Base-by-base conservation (phyloP, 495 filamentous ascomycete genomes). In the Penicillium tannophilum region DNA sequence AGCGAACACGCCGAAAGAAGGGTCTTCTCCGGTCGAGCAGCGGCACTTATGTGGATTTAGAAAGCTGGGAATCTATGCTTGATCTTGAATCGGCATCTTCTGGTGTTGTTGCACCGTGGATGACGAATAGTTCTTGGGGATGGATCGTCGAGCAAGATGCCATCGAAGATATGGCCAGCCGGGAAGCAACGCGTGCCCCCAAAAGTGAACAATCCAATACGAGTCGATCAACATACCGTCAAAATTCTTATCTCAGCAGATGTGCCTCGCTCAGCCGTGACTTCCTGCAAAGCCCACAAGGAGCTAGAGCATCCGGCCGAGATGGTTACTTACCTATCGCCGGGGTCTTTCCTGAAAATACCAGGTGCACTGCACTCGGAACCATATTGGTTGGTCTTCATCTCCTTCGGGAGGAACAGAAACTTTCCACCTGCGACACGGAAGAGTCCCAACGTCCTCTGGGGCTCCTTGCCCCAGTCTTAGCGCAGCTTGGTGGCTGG, bases 381-480 rank as follows among this genome's bases (percentile, higher is more conserved):
- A 87, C 85, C 48, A 78, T 93, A 2, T 76, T 97, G 10, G 77
- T 94, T 50, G 86, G 84, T 14, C 80, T 98, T 23, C 95, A 98
- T 70, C 81, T 98, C 7, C 70, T 96, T 4, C 79, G 88, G 2
- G 93, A 98, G 68, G 94, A 98, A 64, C 84, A 89, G 60, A 97
- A 95, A 67, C 84, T 98, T 6, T 86, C 90, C 48, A 84, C 85
- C 28, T 80, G 86, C 19, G 77, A 84, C 23, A 76, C 79, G 0
- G 82, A 88, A 57, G 75, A 79, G 51, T 78, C 81, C 9, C 78
- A 78, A 41, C 72, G 76, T 45, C 75, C 83, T 31, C 63, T 75
- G 30, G 72, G 79, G 46, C 80, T 84, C 56, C 72, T 97, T 45
- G 83, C 84, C 35, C 84, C 87, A 5, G 64, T 97, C 2, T 75